Conservation (phyloP, 2,329 filamentous ascomycete genomes). For the Fusarium poae region DNA sequence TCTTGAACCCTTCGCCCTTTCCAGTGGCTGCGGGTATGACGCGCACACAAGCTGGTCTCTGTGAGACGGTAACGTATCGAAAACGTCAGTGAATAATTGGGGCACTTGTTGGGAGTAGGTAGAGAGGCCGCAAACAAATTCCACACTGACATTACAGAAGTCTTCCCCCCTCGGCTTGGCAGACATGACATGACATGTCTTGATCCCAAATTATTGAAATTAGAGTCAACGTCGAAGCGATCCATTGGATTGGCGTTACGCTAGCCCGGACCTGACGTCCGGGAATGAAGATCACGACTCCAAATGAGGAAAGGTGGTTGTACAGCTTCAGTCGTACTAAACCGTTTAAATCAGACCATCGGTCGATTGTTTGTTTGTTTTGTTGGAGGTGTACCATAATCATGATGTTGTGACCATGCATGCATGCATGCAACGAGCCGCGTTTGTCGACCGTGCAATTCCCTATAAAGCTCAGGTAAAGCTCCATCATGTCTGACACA, state of each 20-base stretch:
- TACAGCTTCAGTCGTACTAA: constrained; percentile 13
- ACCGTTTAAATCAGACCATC: constrained; percentile 21
- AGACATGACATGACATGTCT: not conserved
- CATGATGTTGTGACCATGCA: constrained; percentile 9
- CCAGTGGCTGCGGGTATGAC: constrained; percentile 29
- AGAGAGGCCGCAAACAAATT: constrained; percentile 3
- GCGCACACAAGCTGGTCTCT: constrained; percentile 10
- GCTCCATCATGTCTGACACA: not conserved
- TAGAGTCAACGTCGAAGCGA: not conserved
- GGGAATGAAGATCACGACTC: constrained; percentile 21
- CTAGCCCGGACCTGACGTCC: constrained; percentile 19
- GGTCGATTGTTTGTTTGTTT: constrained; percentile 12
- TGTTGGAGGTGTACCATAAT: not conserved
- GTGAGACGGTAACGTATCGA: constrained; percentile 4
- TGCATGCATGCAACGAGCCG: constrained; percentile 16
- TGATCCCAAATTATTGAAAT: constrained; percentile 5
- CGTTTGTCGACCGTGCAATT: constrained; percentile 9
- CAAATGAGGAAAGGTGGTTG: constrained; percentile 13
- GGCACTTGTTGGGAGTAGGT: not conserved
- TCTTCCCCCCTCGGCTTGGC: constrained; percentile 3
- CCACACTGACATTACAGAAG: constrained; percentile 14
- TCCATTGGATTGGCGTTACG: constrained; percentile 5
- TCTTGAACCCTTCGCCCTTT: not conserved
- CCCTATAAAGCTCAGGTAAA: constrained; percentile 6
- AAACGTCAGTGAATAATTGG: constrained; percentile 5